These are phyloP conservation scores for Vitis cinerea DNA, from an alignment of 164 flowering plant genomes.

Conservation along the genomic window DNA sequence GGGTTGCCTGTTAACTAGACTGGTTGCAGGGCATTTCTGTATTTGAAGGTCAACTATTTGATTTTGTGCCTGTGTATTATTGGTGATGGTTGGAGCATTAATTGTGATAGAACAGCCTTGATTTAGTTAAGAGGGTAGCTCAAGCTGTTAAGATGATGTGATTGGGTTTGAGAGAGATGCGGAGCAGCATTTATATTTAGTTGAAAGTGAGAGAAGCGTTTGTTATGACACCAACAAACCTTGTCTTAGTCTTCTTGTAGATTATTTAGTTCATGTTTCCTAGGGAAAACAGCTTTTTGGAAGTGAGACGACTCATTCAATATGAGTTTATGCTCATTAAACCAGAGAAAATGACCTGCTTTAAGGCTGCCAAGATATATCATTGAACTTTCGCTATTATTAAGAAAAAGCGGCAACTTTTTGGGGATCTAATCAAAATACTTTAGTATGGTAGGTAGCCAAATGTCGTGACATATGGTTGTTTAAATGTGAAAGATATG, in stretches of 20 bases:
- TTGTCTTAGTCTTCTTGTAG: not conserved
- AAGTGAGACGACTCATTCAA: too few species aligned
- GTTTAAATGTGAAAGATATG: not conserved
- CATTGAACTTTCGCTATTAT: too few species aligned
- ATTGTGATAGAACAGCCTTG: too few species aligned
- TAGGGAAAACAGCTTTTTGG: not conserved
- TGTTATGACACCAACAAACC: not conserved
- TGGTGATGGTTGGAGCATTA: too few species aligned
- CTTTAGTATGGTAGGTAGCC: not conserved
- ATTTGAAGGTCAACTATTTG: too few species aligned
- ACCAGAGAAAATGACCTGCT: too few species aligned
- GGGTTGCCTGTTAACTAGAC: too few species aligned
- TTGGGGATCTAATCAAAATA: not conserved
- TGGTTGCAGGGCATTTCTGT: too few species aligned
- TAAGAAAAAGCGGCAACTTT: not conserved
- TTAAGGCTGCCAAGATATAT: too few species aligned
- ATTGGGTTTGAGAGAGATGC: not conserved
- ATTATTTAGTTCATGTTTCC: not conserved
- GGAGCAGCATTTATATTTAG: not conserved
- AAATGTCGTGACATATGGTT: not conserved
- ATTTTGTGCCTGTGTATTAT: too few species aligned
- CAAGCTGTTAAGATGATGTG: not conserved
- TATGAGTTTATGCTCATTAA: too few species aligned
- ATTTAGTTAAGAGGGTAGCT: not conserved
- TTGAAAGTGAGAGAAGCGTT: not conserved